phyloP scores from a whole-genome alignment of 1,284 basidiomycete genomes.

The Sanghuangporus baumii region DNA sequence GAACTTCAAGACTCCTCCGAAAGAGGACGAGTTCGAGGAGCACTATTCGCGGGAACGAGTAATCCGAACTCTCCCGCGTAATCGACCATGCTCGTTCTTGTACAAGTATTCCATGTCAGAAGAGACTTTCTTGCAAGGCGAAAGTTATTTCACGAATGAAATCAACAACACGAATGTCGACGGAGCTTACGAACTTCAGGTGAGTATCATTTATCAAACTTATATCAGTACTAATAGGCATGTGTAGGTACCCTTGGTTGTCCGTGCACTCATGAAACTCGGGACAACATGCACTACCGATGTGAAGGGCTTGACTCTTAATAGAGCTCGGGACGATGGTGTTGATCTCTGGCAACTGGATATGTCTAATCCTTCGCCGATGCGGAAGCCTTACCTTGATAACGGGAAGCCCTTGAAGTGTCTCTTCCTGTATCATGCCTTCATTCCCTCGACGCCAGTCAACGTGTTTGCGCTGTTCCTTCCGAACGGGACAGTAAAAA shows the following conservation, averaged over 20 bases:
- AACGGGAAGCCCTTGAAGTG: constrained; percentile 73
- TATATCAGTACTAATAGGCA: constrained; percentile 13
- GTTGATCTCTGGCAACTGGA: constrained; percentile 86
- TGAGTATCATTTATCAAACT: constrained; percentile 28
- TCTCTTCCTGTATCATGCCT: constrained; percentile 90
- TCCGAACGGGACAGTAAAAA: constrained; percentile 63
- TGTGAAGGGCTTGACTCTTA: constrained; percentile 69
- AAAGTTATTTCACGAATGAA: constrained; percentile 88
- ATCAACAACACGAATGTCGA: constrained; percentile 95
- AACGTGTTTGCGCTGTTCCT: constrained; percentile 92
- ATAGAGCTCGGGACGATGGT: constrained; percentile 78
- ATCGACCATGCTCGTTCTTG: constrained; percentile 72
- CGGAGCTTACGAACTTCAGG: constrained; percentile 92
- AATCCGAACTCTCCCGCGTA: constrained; percentile 76
- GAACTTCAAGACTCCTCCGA: constrained; percentile 71
- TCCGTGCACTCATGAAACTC: constrained; percentile 80
- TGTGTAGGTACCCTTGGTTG: constrained; percentile 72
- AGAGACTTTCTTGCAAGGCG: constrained; percentile 76
- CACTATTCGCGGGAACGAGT: constrained; percentile 75
- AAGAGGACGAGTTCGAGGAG: constrained; percentile 60
- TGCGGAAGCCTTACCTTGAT: constrained; percentile 72
- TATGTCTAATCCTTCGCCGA: constrained; percentile 50
- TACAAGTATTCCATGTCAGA: constrained; percentile 86
- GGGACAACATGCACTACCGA: constrained; percentile 80
- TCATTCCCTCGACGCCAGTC: constrained; percentile 64